phyloP scores from a whole-genome alignment of 2,329 filamentous ascomycete species.

The Fusarium setosum region DNA sequence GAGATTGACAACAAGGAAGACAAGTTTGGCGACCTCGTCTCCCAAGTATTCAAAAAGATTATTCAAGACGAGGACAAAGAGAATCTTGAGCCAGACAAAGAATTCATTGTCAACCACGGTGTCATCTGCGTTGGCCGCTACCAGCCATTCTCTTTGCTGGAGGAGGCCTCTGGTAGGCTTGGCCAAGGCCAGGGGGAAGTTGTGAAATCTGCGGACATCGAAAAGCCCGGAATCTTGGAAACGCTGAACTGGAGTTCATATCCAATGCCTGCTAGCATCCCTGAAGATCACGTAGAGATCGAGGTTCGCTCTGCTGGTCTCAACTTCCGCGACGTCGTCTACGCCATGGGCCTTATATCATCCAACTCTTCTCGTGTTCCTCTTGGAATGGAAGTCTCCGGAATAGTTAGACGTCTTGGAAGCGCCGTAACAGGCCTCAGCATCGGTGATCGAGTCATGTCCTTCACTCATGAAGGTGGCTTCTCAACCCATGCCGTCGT shows the following conservation, averaged over 20 bases:
- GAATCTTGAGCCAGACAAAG: slow-evolving; percentile 7
- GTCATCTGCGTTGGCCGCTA: slow-evolving; percentile 8
- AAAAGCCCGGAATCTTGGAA: slow-evolving; percentile 1
- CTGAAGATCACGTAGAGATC: neutral
- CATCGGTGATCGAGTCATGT: slow-evolving; percentile 40
- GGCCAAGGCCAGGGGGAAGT: neutral
- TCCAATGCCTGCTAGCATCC: neutral
- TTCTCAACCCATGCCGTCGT: slow-evolving; percentile 15
- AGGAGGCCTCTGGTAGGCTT: neutral
- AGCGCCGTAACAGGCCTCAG: neutral
- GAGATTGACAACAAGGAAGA: neutral
- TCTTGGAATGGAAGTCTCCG: neutral
- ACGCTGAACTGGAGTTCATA: neutral
- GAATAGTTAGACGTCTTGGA: slow-evolving; percentile 2
- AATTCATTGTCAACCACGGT: neutral
- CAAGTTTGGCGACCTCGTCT: neutral
- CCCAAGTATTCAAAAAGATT: neutral
- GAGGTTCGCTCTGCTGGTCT: slow-evolving; percentile 4
- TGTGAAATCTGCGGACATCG: slow-evolving; percentile 1
- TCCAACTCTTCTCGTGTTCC: neutral
- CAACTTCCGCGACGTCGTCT: slow-evolving; percentile 19
- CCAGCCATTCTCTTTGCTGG: neutral
- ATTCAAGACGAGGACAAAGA: neutral
- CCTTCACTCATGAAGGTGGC: neutral
- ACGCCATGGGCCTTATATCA: slow-evolving; percentile 10